Base-by-base conservation (phyloP, 441 rosid genomes). In the Gossypium davidsonii region DNA sequence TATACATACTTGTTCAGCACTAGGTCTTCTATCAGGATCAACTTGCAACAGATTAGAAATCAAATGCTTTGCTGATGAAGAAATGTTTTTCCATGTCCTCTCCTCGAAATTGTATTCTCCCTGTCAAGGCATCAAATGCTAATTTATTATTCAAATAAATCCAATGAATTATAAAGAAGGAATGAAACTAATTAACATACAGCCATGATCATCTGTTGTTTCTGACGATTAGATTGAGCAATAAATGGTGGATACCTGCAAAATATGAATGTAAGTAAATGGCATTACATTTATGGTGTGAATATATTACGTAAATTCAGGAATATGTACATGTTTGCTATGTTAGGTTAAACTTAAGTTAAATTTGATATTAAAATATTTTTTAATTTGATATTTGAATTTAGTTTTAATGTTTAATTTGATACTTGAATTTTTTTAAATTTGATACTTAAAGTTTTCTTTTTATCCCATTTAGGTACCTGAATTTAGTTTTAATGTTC, bases 201-300 rank as follows among this genome's bases (percentile, higher is more conserved):
- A 63, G 86, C 81, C 74, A 85, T 66, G 60, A 90, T 90, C 84
- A 87, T 87, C 77, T 88, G 88, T 6, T 87, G 90, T 83, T 88
- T 90, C 75, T 90, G 96, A 73, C 82, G 76, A 42, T 88, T 88
- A 7, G 93, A 85, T 61, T 81, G 92, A 11, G 91, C 86, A 67
- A 85, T 73, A 78, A 90, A 90, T 20, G 95, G 91, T 5, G 93
- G 96, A 76, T 90, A 80, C 79, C 96, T 87, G 87, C 65, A 74
- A 73, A 8, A 2, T 11, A 61, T 18, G 55, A n/a, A 17, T 0
- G 31, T 11, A n/a, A 14, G 3, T 20, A n/a, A 11, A 46, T 59
- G 11, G 14, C 10, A 66, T 25, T 21, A 59, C 4, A 59, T n/a
- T 28, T 26, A 14, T n/a, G 28, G 64, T 3, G 25, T 21, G 28